Percentiles rank a stretch among this genome's conserved stretches.
Conservation (phyloP, 2,329 filamentous ascomycete genomes). For the Claviceps purpurea region DNA sequence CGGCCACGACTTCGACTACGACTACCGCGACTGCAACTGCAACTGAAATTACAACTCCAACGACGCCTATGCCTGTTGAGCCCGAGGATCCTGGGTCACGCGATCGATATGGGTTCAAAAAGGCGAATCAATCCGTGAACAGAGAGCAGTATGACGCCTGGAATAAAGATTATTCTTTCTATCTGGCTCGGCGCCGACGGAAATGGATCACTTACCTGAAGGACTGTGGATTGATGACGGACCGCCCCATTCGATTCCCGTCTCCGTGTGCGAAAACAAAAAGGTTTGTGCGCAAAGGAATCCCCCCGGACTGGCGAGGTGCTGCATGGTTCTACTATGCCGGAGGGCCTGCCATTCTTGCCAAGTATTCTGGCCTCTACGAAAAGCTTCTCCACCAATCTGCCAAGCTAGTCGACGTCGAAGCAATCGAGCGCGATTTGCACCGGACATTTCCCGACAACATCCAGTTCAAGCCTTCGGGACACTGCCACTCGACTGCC, state of each 20-base stretch:
- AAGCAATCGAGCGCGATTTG: slow-evolving; percentile 86
- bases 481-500: slow-evolving; percentile 17
- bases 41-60: background rate
- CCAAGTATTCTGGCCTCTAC: slow-evolving; percentile 67
- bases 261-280: slow-evolving; percentile 72
- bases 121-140: slow-evolving; percentile 66
- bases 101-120: slow-evolving; percentile 88
- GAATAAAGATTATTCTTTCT: slow-evolving; percentile 61
- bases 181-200: slow-evolving; percentile 57
- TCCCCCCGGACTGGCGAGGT: slow-evolving; percentile 88
- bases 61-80: slow-evolving; percentile 11
- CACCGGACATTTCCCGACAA: slow-evolving; percentile 95
- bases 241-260: slow-evolving; percentile 65
- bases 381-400: slow-evolving; percentile 50
- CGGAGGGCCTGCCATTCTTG: slow-evolving; percentile 66
- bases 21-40: background rate
- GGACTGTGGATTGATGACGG: slow-evolving; percentile 60
- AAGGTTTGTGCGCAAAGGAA: slow-evolving; percentile 82
- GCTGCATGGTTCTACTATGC: slow-evolving; percentile 96
- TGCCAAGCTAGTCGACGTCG: slow-evolving; percentile 61
- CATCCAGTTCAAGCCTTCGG: slow-evolving; percentile 64
- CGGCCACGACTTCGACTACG: background rate
- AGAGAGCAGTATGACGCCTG: slow-evolving; percentile 69
- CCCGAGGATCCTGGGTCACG: slow-evolving; percentile 40
- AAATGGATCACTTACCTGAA: slow-evolving; percentile 76